phyloP scores from a whole-genome alignment of 2,329 filamentous ascomycete species.

The Phaeosphaeria sp. region DNA sequence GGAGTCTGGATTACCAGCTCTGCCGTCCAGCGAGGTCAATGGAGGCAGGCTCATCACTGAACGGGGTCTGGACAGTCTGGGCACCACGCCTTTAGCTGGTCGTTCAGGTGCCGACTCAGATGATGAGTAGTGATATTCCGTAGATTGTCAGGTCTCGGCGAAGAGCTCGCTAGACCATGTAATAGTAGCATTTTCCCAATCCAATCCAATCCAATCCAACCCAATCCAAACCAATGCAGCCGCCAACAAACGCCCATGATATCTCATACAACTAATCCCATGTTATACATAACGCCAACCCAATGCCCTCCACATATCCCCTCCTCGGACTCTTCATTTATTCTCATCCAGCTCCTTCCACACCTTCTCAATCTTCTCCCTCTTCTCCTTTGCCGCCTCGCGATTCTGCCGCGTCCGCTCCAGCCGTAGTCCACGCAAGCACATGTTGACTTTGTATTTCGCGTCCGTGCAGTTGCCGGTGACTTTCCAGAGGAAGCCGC shows the following conservation, averaged over 20 bases:
- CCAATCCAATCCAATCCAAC: not conserved
- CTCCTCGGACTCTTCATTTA: constrained; percentile 45
- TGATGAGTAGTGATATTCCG: constrained; percentile 31
- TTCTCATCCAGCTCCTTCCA: constrained; percentile 82
- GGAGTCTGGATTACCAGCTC: constrained; percentile 53
- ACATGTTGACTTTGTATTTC: constrained; percentile 84
- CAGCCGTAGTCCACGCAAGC: constrained; percentile 79
- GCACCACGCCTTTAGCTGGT: constrained; percentile 41
- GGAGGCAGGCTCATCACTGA: constrained; percentile 38
- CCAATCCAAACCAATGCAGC: not conserved
- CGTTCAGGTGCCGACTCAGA: constrained; percentile 32
- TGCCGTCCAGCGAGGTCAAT: constrained; percentile 35
- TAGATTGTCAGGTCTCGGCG: constrained; percentile 3
- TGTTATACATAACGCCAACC: constrained; percentile 1
- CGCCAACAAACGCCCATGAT: constrained; percentile 3
- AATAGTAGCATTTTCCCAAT: constrained; percentile 6
- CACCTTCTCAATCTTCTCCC: constrained; percentile 74
- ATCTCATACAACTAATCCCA: not conserved
- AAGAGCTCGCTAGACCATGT: constrained; percentile 8
- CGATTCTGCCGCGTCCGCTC: constrained; percentile 81
- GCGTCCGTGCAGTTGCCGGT: constrained; percentile 87
- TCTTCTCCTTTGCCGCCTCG: constrained; percentile 70
- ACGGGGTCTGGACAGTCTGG: constrained; percentile 46
- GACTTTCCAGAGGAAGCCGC: constrained; percentile 90
- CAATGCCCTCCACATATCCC: not conserved